Evolutionary conservation across 495 filamentous ascomycete genomes (phyloP).

Genomic region (Podospora anserina): DNA sequence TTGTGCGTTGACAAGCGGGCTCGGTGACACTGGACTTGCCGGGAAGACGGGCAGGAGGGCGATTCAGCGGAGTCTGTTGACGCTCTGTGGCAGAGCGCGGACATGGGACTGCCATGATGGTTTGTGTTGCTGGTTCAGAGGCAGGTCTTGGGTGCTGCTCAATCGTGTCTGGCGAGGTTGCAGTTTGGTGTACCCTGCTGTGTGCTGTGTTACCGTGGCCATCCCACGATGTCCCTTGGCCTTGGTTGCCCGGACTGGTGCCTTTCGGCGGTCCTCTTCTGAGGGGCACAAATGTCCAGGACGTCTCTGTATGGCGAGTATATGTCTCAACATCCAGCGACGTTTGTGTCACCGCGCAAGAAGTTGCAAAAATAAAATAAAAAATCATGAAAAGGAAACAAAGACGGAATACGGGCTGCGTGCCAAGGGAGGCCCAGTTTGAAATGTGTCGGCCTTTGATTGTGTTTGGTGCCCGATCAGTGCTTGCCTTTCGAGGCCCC

Average conservation of each 20-base stretch:
- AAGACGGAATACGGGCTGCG: neutral
- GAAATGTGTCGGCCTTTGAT: neutral
- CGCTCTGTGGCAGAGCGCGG: too few relatives aligned
- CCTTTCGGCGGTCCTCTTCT: neutral
- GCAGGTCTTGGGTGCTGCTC: neutral
- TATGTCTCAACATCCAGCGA: neutral
- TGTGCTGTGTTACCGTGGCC: slow-evolving; percentile 14
- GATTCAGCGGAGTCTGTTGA: neutral
- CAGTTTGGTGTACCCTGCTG: slow-evolving; percentile 5
- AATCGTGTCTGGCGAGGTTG: neutral
- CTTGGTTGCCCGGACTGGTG: neutral
- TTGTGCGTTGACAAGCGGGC: neutral
- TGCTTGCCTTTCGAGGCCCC: neutral
- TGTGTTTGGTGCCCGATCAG: neutral
- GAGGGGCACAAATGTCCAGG: neutral
- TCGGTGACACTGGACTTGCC: neutral
- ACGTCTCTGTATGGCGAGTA: neutral
- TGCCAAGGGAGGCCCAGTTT: neutral
- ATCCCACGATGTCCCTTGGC: neutral
- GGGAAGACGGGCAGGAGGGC: neutral
- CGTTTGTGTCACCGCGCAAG: too few relatives aligned
- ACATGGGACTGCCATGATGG: neutral
- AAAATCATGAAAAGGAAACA: neutral
- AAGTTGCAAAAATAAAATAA: too few relatives aligned
- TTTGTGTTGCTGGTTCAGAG: slow-evolving; percentile 2